Percentiles rank a stretch among this genome's conserved stretches.
Evolutionary conservation across 2,329 filamentous ascomycete species (phyloP).

Genomic region (Fusarium tjaetaba): DNA sequence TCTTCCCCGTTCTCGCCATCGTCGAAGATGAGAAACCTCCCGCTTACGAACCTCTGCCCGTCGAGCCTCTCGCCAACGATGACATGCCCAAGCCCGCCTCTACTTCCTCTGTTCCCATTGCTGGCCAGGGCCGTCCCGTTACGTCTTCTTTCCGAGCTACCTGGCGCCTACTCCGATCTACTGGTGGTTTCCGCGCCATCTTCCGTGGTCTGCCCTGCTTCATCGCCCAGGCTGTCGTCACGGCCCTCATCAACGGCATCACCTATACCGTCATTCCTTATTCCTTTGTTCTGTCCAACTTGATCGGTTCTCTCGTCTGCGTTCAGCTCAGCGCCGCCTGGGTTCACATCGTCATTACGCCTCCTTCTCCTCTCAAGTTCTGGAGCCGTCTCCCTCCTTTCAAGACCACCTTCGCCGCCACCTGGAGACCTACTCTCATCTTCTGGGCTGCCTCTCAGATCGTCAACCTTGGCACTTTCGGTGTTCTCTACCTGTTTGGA

Average conservation of each 20-base stretch:
- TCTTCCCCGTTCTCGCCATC: conserved; percentile 66
- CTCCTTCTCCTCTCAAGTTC: conserved; percentile 70
- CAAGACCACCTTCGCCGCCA: conserved; percentile 71
- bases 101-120: conserved; percentile 37
- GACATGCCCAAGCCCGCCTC: conserved; percentile 47
- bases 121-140: conserved; percentile 43
- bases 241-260: conserved; percentile 57
- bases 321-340: conserved; percentile 79
- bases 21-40: conserved; percentile 67
- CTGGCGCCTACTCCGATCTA: conserved; percentile 65
- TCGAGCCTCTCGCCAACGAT: conserved; percentile 55
- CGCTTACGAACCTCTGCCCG: conserved; percentile 62
- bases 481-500: conserved; percentile 55
- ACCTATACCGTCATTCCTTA: conserved; percentile 54
- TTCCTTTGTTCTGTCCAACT: conserved; percentile 54
- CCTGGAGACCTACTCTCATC: conserved; percentile 73
- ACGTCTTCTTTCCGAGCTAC: conserved; percentile 63
- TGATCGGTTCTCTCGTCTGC: conserved; percentile 63
- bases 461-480: conserved; percentile 57
- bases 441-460: conserved; percentile 68
- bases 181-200: conserved; percentile 71
- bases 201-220: conserved; percentile 74
- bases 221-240: conserved; percentile 52
- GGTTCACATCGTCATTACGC: conserved; percentile 87
- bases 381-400: conserved; percentile 75